These are phyloP conservation scores for Aspergillus uvarum DNA, from an alignment of 2,329 filamentous ascomycete genomes.

Conservation along the genomic window DNA sequence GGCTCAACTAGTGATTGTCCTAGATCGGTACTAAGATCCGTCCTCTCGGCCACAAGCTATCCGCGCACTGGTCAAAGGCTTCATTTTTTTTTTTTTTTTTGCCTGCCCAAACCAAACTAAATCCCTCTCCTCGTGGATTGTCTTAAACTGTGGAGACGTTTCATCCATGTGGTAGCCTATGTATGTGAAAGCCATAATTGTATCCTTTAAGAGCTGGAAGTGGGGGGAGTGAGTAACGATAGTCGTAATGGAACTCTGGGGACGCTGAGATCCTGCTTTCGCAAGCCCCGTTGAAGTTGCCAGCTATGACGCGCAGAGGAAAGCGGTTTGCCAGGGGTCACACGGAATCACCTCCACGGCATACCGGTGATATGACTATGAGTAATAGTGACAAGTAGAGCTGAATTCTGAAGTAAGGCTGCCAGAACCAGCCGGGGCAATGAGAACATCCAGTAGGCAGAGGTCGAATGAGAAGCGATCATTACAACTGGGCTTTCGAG, in stretches of 20 bases:
- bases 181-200: not conserved
- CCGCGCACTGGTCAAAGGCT: not conserved
- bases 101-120: not conserved
- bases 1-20: not conserved
- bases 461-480: not conserved
- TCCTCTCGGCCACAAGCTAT: not conserved
- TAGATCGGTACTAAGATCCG: not conserved
- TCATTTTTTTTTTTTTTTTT: not conserved
- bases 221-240: not conserved
- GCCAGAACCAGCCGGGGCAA: not conserved
- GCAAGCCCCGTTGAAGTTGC: not conserved
- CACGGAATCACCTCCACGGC: not conserved
- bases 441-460: not conserved
- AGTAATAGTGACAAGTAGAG: not conserved
- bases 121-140: not conserved
- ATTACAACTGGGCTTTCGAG: not conserved
- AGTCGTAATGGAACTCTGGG: not conserved
- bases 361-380: not conserved
- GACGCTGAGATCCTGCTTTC: not conserved
- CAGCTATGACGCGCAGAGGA: not conserved
- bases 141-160: not conserved
- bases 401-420: not conserved
- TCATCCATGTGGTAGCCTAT: not conserved
- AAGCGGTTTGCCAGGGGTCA: not conserved
- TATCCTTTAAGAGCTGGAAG: not conserved